Percentiles rank a stretch among this genome's conserved stretches.
Conservation (phyloP, 768 basidiomycete species). For the Lactarius hengduanensis region DNA sequence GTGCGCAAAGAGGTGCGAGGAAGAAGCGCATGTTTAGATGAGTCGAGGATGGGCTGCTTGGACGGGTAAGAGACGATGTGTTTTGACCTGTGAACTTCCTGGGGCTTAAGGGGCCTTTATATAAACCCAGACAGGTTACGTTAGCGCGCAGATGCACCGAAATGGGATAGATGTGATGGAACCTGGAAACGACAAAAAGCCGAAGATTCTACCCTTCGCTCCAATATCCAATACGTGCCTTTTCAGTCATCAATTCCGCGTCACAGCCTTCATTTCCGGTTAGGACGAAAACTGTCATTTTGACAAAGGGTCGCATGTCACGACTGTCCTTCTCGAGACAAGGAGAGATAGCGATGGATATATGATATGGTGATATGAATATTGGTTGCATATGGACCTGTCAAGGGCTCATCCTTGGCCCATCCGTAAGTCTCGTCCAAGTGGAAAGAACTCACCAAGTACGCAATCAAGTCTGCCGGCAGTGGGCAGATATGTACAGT, state of each 20-base stretch:
- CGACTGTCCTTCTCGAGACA: too few species aligned
- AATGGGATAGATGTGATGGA: conserved; percentile 3
- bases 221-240: background rate
- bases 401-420: too few species aligned
- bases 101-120: background rate
- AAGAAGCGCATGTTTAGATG: conserved; percentile 15
- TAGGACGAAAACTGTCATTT: background rate
- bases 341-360: too few species aligned
- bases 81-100: background rate
- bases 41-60: background rate
- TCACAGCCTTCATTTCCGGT: conserved; percentile 11
- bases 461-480: too few species aligned
- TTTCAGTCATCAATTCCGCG: background rate
- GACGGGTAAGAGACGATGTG: background rate
- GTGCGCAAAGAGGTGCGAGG: background rate
- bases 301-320: too few species aligned
- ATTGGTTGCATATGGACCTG: too few species aligned
- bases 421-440: too few species aligned
- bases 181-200: conserved; percentile 3
- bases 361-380: too few species aligned
- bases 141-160: conserved; percentile 2
- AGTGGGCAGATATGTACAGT: too few species aligned
- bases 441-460: too few species aligned
- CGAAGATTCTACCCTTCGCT: too few species aligned
- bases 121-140: background rate